Conservation (phyloP, 1,284 basidiomycete genomes). For the Coniferiporia sulphurascens region DNA sequence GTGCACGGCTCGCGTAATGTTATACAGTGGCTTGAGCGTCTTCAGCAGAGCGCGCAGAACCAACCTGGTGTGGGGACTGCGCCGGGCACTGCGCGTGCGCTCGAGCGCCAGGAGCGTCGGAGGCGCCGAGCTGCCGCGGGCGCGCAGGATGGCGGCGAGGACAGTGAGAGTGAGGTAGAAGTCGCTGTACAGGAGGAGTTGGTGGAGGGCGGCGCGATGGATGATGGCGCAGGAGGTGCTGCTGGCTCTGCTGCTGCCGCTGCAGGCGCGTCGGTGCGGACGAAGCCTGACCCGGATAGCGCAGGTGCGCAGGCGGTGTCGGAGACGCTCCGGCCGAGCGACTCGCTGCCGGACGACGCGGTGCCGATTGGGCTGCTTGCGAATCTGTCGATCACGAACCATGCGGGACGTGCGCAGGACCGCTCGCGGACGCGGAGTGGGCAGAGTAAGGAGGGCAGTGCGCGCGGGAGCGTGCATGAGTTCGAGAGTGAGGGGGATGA, state of each 20-base stretch:
- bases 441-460: conserved; percentile 28
- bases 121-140: conserved; percentile 16
- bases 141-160: conserved; percentile 26
- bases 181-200: conserved; percentile 6
- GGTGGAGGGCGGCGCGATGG: background rate
- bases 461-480: conserved; percentile 23
- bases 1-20: conserved; percentile 55
- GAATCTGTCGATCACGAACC: conserved; percentile 57
- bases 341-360: conserved; percentile 51
- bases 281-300: conserved; percentile 15
- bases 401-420: conserved; percentile 28
- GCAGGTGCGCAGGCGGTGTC: conserved; percentile 7
- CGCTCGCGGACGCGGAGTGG: conserved; percentile 32
- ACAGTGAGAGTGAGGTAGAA: conserved; percentile 28
- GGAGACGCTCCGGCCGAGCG: conserved; percentile 29
- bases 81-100: conserved; percentile 29
- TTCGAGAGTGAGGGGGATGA: conserved; percentile 30
- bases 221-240: conserved; percentile 1
- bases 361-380: conserved; percentile 74
- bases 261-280: conserved; percentile 25
- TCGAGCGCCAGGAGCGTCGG: conserved; percentile 34
- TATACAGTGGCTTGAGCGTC: conserved; percentile 61
- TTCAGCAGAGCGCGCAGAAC: conserved; percentile 36
- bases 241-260: too few species aligned
- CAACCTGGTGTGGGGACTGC: conserved; percentile 23